phyloP scores from a whole-genome alignment of 2,329 filamentous ascomycete species.

The Apiospora phragmitis region DNA sequence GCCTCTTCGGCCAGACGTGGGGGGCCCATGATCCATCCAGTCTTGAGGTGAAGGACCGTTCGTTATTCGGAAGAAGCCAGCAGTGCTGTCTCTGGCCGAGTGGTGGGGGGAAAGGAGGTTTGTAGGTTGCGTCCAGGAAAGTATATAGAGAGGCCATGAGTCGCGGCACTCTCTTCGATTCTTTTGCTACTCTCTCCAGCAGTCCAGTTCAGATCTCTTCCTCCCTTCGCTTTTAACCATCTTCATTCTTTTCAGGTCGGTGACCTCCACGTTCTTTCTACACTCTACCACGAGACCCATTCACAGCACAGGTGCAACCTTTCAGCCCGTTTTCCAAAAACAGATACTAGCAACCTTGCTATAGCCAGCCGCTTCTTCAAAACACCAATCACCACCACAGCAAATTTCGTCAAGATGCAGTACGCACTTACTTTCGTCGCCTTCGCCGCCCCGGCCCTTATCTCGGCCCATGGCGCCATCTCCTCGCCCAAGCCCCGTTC shows the following conservation, averaged over 20 bases:
- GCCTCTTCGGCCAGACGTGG: background rate
- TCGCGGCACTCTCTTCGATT: background rate
- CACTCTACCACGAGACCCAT: background rate
- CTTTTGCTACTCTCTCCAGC: background rate
- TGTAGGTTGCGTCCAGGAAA: background rate
- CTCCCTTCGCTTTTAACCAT: conserved; percentile 13
- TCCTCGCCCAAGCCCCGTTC: conserved; percentile 46
- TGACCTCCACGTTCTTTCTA: conserved; percentile 18
- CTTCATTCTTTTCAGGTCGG: conserved; percentile 16
- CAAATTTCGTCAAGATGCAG: conserved; percentile 19
- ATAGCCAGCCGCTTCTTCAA: background rate
- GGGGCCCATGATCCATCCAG: background rate
- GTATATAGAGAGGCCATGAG: conserved; percentile 7
- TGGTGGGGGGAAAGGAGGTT: background rate
- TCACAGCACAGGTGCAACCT: background rate
- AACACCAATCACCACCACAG: background rate
- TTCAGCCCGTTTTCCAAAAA: background rate
- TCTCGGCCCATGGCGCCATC: conserved; percentile 55
- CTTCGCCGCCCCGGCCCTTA: conserved; percentile 33
- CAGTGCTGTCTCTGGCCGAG: background rate
- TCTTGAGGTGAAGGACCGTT: background rate
- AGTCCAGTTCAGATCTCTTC: background rate
- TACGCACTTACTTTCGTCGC: conserved; percentile 15
- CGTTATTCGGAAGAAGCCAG: background rate
- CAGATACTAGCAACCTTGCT: background rate